Conservation (phyloP, 164 flowering plant genomes). For the Piper betle region DNA sequence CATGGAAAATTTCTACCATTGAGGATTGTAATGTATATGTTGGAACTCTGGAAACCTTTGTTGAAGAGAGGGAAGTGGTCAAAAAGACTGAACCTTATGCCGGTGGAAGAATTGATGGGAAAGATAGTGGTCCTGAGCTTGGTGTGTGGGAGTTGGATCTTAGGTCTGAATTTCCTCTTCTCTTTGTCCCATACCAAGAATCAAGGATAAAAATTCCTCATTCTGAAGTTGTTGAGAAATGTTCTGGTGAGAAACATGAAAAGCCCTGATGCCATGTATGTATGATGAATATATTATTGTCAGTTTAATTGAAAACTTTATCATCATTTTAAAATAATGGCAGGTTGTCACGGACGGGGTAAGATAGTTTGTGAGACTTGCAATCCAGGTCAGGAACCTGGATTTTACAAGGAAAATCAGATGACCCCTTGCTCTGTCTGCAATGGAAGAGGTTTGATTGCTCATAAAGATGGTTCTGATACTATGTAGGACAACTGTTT, state of each 20-base stretch:
- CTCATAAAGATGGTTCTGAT: conserved; percentile 96
- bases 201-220: conserved; percentile 49
- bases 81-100: conserved; percentile 51
- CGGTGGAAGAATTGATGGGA: conserved; percentile 57
- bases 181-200: conserved; percentile 60
- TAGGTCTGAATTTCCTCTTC: conserved; percentile 70
- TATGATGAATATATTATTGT: too few species aligned
- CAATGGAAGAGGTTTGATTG: conserved; percentile 82
- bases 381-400: conserved; percentile 70
- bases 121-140: conserved; percentile 54
- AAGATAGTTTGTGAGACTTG: conserved; percentile 50
- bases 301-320: background rate
- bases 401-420: conserved; percentile 68
- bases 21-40: conserved; percentile 99
- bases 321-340: background rate
- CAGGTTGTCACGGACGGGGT: conserved; percentile 87
- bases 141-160: conserved; percentile 93
- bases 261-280: too few species aligned
- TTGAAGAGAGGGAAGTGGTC: conserved; percentile 67
- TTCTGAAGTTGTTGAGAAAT: conserved; percentile 71
- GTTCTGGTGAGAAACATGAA: conserved; percentile 41
- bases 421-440: conserved; percentile 59
- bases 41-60: conserved; percentile 86
- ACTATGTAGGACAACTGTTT: conserved; percentile 26
- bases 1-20: conserved; percentile 77